Percentiles rank a stretch among this genome's conserved stretches.
phyloP scores from a whole-genome alignment of 495 filamentous ascomycete species.

The Penicillium daleae region DNA sequence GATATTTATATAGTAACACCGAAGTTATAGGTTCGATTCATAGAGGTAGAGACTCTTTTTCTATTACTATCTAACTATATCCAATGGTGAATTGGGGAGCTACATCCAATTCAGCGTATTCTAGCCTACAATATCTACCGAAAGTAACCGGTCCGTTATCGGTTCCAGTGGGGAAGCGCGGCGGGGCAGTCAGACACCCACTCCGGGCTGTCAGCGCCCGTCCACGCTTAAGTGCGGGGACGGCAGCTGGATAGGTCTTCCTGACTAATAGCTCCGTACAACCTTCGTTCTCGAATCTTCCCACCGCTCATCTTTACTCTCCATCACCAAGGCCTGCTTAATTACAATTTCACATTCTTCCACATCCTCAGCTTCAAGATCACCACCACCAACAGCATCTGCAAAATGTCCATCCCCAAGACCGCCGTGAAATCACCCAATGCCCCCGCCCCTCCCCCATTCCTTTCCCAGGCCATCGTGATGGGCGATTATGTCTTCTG shows the following conservation, averaged over 20 bases:
- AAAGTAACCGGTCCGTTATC: background rate
- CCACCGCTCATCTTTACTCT: conserved; percentile 2
- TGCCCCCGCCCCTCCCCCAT: conserved; percentile 45
- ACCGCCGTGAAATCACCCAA: conserved; percentile 36
- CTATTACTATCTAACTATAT: too few species aligned
- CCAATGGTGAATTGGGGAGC: too few species aligned
- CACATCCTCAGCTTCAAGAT: background rate
- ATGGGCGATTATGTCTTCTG: conserved; percentile 50
- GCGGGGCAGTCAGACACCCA: too few species aligned
- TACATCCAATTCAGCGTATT: too few species aligned
- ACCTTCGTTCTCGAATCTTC: background rate
- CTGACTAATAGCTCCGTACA: background rate
- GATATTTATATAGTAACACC: too few species aligned
- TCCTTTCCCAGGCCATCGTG: conserved; percentile 50
- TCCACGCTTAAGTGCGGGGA: background rate
- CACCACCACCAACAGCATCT: background rate
- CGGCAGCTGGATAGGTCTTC: too few species aligned
- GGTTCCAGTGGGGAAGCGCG: background rate
- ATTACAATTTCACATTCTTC: background rate
- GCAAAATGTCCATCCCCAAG: conserved; percentile 18
- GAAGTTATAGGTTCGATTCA: too few species aligned
- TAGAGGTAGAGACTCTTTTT: too few species aligned
- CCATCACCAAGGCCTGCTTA: background rate
- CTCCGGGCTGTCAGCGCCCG: too few species aligned
- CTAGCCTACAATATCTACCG: background rate